Evolutionary conservation across 441 rosid genomes (phyloP).

Genomic region (Jatropha multifida): DNA sequence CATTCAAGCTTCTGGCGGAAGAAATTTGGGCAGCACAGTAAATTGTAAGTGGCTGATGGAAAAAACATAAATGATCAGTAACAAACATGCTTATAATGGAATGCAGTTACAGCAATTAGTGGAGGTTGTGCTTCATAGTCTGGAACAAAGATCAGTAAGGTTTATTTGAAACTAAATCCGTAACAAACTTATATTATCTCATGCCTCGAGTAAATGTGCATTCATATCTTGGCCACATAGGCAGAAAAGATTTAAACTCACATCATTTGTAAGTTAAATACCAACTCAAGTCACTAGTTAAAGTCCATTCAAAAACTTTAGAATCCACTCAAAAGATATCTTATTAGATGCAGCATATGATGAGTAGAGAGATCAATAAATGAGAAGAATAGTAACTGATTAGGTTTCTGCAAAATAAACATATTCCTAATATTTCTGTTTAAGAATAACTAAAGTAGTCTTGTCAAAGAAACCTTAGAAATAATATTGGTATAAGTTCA

Average conservation of each 20-base stretch:
- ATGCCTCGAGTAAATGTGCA: neutral
- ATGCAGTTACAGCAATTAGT: conserved; percentile 15
- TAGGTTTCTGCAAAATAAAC: neutral
- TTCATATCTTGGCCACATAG: neutral
- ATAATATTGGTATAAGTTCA: neutral
- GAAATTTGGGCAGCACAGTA: conserved; percentile 61
- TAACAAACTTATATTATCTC: neutral
- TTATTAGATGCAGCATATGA: neutral
- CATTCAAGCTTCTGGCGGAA: conserved; percentile 34
- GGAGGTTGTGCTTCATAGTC: neutral
- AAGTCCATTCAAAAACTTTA: neutral
- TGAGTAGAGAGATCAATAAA: neutral
- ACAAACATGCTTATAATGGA: conserved; percentile 5
- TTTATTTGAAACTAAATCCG: conserved; percentile 1
- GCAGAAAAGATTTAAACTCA: neutral
- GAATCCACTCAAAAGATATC: neutral
- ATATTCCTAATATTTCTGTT: neutral
- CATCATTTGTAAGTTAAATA: neutral
- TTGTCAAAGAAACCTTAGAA: neutral
- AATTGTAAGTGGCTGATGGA: conserved; percentile 77
- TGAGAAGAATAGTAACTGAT: neutral
- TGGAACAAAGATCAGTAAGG: neutral
- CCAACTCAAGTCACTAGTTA: neutral
- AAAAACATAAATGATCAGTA: conserved; percentile 13
- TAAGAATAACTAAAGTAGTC: neutral